Base-by-base conservation (phyloP, 306 rosid genomes). In the Carpinus fangiana region DNA sequence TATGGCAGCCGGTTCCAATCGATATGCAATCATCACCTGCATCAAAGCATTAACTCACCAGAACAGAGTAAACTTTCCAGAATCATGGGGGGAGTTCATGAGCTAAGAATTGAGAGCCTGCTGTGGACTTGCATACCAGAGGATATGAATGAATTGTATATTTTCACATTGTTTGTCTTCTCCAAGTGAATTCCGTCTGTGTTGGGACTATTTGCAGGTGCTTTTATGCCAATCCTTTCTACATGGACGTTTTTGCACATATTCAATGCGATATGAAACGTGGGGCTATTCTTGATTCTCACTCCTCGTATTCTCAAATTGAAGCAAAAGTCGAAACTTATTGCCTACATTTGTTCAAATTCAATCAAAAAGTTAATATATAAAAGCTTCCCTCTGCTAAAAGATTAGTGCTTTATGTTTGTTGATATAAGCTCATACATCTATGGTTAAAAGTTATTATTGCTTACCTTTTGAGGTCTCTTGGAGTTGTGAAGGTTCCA, bases 151-250 rank as follows among this genome's bases (percentile, higher is more conserved):
- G 89, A 88, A 75, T 71, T 73, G 60, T 86, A 76, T 54, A 79
- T 86, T 36, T 46, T 75, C 57, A 84, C 83, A 50, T 80, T 51
- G 47, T 80, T 80, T 20, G 85, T 74, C 75, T 84, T 78, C 43
- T 86, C 92, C 47, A 84, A 80, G 85, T 86, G 92, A 78, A 88
- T 86, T 59, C 90, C 92, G 69, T 88, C 90, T 1, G 87, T 88
- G 82, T 84, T 86, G 70, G 90, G 86, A 60, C 90, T 86, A 20
- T 23, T 46, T 59, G 76, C 72, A 21, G 85, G 88, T 38, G 92
- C 64, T 52, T 61, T 76, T 70, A 88, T 86, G 36, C 51, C 48
- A 46, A 84, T 80, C n/a, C 43, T 52, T 55, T 86, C 85, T 12
- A 88, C 55, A 48, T 55, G 82, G 2, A 86, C 88, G 55, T 78